A percentile compares a stretch with the other conserved stretches of the same genome.
phyloP scores from a whole-genome alignment of 2,329 filamentous ascomycete species.

The Aspergillus unguis region DNA sequence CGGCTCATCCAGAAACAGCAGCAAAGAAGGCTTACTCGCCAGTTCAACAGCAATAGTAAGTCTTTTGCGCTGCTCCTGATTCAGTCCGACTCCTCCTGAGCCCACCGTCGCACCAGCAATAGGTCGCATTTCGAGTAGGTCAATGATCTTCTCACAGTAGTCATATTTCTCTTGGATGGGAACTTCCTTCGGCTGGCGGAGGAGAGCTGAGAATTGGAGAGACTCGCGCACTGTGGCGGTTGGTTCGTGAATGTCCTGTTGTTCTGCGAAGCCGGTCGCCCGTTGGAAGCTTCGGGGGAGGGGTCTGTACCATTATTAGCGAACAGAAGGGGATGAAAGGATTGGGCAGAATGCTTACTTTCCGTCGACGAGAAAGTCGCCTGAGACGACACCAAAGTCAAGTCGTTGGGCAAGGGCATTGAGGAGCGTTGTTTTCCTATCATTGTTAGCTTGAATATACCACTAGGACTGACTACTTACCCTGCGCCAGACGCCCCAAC shows the following conservation, averaged over 20 bases:
- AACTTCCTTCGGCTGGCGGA: conserved; percentile 59
- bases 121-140: conserved; percentile 64
- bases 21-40: conserved; percentile 58
- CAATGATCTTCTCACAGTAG: conserved; percentile 67
- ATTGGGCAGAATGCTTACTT: conserved; percentile 26
- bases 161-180: conserved; percentile 61
- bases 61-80: conserved; percentile 64
- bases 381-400: conserved; percentile 44
- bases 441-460: neutral
- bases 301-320: conserved; percentile 22
- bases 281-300: conserved; percentile 51
- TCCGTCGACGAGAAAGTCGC: conserved; percentile 46
- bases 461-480: conserved; percentile 20
- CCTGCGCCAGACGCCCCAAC: conserved; percentile 71
- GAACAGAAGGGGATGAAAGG: too few relatives aligned
- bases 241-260: conserved; percentile 65
- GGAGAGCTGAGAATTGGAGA: conserved; percentile 61
- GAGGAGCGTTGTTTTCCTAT: conserved; percentile 49
- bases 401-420: conserved; percentile 47
- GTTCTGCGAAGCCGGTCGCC: conserved; percentile 56
- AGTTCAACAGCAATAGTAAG: conserved; percentile 63
- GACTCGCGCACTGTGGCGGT: conserved; percentile 66
- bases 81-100: conserved; percentile 56
- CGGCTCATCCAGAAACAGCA: conserved; percentile 62
- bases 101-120: conserved; percentile 66